Conservation (phyloP, 345 rosid species). For the Adansonia digitata region DNA sequence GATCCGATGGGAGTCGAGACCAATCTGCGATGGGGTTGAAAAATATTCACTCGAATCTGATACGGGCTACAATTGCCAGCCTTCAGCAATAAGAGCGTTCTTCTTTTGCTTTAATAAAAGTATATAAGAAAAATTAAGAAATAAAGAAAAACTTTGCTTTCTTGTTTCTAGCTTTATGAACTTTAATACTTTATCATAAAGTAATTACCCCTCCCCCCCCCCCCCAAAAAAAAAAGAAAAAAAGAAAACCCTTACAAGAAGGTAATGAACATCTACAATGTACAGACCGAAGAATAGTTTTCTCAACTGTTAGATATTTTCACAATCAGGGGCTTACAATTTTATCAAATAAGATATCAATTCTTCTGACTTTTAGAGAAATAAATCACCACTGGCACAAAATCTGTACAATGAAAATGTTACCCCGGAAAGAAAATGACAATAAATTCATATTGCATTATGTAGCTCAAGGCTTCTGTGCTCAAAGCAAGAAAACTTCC, state of each 20-base stretch:
- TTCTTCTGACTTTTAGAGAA: neutral
- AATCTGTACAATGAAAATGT: neutral
- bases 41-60: neutral
- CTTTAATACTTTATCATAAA: no score
- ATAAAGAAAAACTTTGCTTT: no score
- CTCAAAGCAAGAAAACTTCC: neutral
- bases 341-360: neutral
- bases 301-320: neutral
- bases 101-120: no score
- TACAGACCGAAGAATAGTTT: neutral
- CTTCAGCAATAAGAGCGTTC: no score
- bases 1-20: slow-evolving; percentile 27
- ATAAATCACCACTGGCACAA: neutral
- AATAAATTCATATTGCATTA: neutral
- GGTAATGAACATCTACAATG: neutral
- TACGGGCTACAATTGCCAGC: no score
- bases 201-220: no score
- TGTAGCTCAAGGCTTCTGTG: neutral
- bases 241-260: no score
- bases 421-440: neutral
- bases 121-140: no score
- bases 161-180: no score
- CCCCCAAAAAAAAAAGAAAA: no score
- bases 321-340: neutral
- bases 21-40: slow-evolving; percentile 13